phyloP scores from a whole-genome alignment of 805 yeast species.

The Candida jianshihensis region DNA sequence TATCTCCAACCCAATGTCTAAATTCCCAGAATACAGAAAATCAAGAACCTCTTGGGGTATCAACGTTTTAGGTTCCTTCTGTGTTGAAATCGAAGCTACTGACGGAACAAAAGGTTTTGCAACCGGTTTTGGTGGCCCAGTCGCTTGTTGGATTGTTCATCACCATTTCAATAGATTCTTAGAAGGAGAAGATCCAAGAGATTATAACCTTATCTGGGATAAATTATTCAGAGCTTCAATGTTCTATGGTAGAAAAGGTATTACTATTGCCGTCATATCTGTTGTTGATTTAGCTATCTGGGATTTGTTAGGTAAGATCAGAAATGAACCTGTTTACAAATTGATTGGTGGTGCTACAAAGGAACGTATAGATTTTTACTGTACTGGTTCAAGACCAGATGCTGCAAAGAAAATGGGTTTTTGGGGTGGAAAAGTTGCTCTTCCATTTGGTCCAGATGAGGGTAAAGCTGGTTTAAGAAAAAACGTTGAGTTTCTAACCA shows the following conservation, averaged over 20 bases:
- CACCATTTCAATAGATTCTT: constrained; percentile 40
- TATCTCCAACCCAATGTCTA: constrained; percentile 44
- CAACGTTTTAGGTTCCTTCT: constrained; percentile 43
- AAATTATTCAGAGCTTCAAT: constrained; percentile 41
- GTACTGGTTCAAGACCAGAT: constrained; percentile 41
- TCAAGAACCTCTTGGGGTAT: constrained; percentile 44
- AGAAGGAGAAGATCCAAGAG: constrained; percentile 41
- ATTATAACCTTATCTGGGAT: constrained; percentile 39
- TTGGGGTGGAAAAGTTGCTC: constrained; percentile 48
- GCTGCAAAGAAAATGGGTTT: constrained; percentile 45
- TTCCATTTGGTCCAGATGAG: constrained; percentile 45
- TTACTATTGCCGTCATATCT: constrained; percentile 39
- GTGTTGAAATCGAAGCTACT: constrained; percentile 40
- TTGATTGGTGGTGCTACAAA: constrained; percentile 45
- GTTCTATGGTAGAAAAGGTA: constrained; percentile 46
- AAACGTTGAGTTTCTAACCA: constrained; percentile 37
- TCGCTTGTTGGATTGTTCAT: constrained; percentile 41
- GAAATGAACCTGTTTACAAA: constrained; percentile 45
- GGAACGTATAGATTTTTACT: constrained; percentile 39
- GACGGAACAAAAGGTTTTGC: constrained; percentile 46
- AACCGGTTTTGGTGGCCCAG: constrained; percentile 47
- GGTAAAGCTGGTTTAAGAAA: constrained; percentile 39
- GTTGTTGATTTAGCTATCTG: constrained; percentile 44
- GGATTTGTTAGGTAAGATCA: constrained; percentile 43
- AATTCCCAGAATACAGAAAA: constrained; percentile 36